phyloP scores from a whole-genome alignment of 768 basidiomycete species.

The Dioszegia crocea region DNA sequence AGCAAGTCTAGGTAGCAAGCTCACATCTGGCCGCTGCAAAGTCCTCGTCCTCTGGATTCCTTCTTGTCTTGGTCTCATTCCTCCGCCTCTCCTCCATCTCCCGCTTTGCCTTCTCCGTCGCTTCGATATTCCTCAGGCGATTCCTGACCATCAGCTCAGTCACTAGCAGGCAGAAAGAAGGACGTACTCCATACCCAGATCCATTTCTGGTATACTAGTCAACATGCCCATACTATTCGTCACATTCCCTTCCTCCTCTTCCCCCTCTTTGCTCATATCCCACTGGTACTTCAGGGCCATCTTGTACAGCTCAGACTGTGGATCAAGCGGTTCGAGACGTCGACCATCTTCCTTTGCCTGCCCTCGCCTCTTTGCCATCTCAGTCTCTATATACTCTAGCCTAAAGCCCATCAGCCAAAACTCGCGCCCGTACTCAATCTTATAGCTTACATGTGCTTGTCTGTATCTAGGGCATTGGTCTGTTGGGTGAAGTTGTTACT shows the following conservation, averaged over 20 bases:
- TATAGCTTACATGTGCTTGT: conserved; percentile 88
- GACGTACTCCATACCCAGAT: conserved; percentile 95
- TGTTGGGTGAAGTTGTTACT: conserved; percentile 95
- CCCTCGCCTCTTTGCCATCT: conserved; percentile 70
- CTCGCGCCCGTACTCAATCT: neutral
- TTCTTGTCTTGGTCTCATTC: conserved; percentile 51
- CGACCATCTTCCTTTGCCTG: conserved; percentile 54
- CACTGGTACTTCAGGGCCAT: conserved; percentile 58
- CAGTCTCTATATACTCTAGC: conserved; percentile 98
- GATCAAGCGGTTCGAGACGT: conserved; percentile 54
- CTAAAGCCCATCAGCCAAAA: conserved; percentile 53
- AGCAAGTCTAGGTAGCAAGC: conserved; percentile 59
- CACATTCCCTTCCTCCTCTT: conserved; percentile 81
- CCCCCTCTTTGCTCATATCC: conserved; percentile 39
- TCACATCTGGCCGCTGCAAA: conserved; percentile 81
- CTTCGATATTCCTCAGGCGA: conserved; percentile 90
- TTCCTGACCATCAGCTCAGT: conserved; percentile 55
- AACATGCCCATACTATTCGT: conserved; percentile 92
- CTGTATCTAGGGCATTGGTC: conserved; percentile 90
- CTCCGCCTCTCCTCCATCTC: conserved; percentile 63
- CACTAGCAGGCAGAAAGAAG: neutral
- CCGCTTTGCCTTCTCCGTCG: conserved; percentile 93
- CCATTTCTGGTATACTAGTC: conserved; percentile 95
- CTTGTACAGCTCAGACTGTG: conserved; percentile 72
- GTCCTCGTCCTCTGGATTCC: conserved; percentile 61